Evolutionary conservation across 192 early-diverging fungal species (phyloP), one percentile per base, ranked within the genome.

Genomic region (Rhizoclosmatium sp.): DNA sequence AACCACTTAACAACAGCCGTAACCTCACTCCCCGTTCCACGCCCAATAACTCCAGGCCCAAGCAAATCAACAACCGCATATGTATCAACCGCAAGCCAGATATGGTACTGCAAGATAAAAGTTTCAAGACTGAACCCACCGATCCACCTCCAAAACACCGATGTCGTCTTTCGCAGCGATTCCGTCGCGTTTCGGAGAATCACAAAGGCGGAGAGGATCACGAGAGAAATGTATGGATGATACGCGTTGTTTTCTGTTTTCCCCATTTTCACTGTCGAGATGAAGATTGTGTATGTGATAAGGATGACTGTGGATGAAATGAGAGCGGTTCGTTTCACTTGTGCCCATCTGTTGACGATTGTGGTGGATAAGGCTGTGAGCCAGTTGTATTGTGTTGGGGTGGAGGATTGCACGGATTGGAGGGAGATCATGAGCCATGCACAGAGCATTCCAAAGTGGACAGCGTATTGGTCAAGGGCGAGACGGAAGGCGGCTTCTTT

Each of bases 91-190:
- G 89, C 93, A 56, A 94, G 79, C 87, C 92, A 94, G 69, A 93
- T 82, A 70, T 94, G 93, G 78, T 92, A 93, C 84, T 94, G 92
- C 5, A 92, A 89, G 79, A 94, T 90, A 71, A 93, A 94, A 40
- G 90, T 92, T 79, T 94, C 93, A 9, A 94, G 79, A 4, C 90
- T 92, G 71, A 89, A 89, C 41, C 83, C 83, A 3, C 92, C 93
- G 44, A 92, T 83, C 45, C 87, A 89, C 0, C 84, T 48, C 80
- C 89, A 92, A 49, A 89, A 87, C 0, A 79, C 58, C 51, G 88
- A 91, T 16, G 87, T 82, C 3, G 81, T 87, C n/a, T 84, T 80
- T 4, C 93, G 85, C 69, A 92, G 78, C 4, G 45, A 48, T 23
- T 78, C 65, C 0, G 91, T 89, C 14, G 86, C 81, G 79, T 94